Percentiles rank a stretch among this genome's conserved stretches.
Evolutionary conservation across 441 rosid species (phyloP).

Genomic region (Populus hybrid): DNA sequence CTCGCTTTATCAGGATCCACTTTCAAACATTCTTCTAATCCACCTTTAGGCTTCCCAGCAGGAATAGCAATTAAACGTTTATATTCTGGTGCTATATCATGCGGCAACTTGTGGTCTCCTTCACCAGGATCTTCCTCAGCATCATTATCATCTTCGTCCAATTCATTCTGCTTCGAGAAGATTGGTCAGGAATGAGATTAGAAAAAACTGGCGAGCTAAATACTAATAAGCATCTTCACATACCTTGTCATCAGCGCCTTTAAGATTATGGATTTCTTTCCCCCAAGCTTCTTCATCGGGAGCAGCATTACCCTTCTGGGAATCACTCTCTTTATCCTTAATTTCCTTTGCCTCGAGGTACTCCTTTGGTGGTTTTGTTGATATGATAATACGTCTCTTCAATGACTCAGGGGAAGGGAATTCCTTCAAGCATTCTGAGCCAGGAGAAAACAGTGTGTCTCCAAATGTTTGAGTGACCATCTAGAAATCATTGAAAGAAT

Average conservation of each 20-base stretch:
- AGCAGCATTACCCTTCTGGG: constrained; percentile 34
- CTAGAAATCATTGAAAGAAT: constrained; percentile 37
- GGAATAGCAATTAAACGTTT: constrained; percentile 75
- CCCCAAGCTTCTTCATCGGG: constrained; percentile 74
- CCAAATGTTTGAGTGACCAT: constrained; percentile 76
- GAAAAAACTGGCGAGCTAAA: not conserved
- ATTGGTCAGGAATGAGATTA: constrained; percentile 10
- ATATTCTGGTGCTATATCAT: constrained; percentile 46
- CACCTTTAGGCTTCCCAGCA: constrained; percentile 94
- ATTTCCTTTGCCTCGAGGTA: constrained; percentile 52
- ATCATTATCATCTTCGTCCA: constrained; percentile 30
- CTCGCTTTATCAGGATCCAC: constrained; percentile 75
- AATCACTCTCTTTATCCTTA: constrained; percentile 35
- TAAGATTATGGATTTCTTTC: constrained; percentile 52
- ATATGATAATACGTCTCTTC: constrained; percentile 64
- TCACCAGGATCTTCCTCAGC: constrained; percentile 49
- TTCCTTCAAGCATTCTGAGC: constrained; percentile 62
- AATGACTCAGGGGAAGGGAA: constrained; percentile 71
- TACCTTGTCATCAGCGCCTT: constrained; percentile 49
- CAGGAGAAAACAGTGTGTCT: constrained; percentile 68
- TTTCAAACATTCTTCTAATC: constrained; percentile 49
- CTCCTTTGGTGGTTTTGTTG: constrained; percentile 93
- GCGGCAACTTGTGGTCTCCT: constrained; percentile 38
- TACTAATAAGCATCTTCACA: constrained; percentile 1
- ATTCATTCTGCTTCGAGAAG: constrained; percentile 41